These are phyloP conservation scores for Mariannaea elegans DNA, from an alignment of 2,329 filamentous ascomycete species.

Conservation along the genomic window DNA sequence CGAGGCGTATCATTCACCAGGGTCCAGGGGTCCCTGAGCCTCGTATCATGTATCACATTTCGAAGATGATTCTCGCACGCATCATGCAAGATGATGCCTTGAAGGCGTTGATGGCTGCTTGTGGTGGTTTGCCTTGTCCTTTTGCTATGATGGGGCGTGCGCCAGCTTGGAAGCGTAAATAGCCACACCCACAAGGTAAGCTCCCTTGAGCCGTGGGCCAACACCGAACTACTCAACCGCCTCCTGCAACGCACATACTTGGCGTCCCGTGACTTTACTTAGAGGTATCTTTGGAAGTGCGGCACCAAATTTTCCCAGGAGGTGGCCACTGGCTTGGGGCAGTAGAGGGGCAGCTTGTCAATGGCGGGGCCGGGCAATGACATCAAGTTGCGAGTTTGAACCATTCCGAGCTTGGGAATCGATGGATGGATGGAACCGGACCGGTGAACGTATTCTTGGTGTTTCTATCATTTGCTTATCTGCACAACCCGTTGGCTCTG, in stretches of 20 bases:
- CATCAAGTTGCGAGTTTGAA: background rate
- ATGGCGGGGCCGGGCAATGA: background rate
- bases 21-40: background rate
- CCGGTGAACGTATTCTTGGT: background rate
- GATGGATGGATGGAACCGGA: too few relatives aligned
- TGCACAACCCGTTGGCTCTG: background rate
- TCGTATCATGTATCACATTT: background rate
- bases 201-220: background rate
- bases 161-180: background rate
- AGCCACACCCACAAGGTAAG: background rate
- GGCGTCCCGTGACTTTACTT: conserved; percentile 8
- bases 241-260: conserved; percentile 10
- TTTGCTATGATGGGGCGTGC: background rate
- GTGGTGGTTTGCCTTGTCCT: background rate
- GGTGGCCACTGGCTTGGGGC: background rate
- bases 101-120: background rate
- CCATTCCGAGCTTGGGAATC: too few relatives aligned
- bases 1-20: background rate
- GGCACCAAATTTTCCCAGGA: background rate
- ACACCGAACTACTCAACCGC: conserved; percentile 2
- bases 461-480: too few relatives aligned
- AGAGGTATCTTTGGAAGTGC: background rate
- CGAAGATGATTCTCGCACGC: background rate
- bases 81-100: background rate
- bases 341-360: background rate